These are phyloP conservation scores for Dendrocalamus latiflorus DNA, from an alignment of 202 grass and related monocot genomes.

Conservation along the genomic window DNA sequence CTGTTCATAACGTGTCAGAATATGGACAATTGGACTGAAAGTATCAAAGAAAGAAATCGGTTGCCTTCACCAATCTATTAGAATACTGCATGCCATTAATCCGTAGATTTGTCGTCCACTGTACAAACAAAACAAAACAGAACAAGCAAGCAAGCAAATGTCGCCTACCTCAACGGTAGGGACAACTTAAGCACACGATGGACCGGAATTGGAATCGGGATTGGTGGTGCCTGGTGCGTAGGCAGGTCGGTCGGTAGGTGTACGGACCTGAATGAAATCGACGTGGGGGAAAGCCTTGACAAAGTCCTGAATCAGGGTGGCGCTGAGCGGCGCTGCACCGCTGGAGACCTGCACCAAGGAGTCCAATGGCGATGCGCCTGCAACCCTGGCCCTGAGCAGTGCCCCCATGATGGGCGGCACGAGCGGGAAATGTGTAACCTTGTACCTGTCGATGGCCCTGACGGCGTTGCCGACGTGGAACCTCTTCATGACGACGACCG, in stretches of 20 bases:
- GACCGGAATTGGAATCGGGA: neutral
- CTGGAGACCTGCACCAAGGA: slow-evolving; percentile 61
- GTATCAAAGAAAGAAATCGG: too few relatives aligned
- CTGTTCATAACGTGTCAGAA: too few relatives aligned
- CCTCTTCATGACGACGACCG: slow-evolving; percentile 69
- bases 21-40: too few relatives aligned
- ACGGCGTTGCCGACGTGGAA: slow-evolving; percentile 47
- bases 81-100: too few relatives aligned
- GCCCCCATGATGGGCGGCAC: slow-evolving; percentile 69
- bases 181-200: too few relatives aligned
- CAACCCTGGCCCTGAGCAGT: slow-evolving; percentile 24
- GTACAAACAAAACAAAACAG: too few relatives aligned
- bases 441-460: slow-evolving; percentile 37
- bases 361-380: slow-evolving; percentile 15
- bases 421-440: slow-evolving; percentile 64
- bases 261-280: slow-evolving; percentile 72
- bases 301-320: slow-evolving; percentile 49
- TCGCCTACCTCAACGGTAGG: too few relatives aligned
- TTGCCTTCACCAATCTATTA: too few relatives aligned
- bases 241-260: neutral
- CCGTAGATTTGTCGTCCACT: too few relatives aligned
- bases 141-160: too few relatives aligned
- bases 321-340: slow-evolving; percentile 58
- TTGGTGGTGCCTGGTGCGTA: neutral
- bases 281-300: slow-evolving; percentile 54